Percentiles rank a stretch among this genome's conserved stretches.
phyloP scores from a whole-genome alignment of 257 asterid species.

The Solanum acaule region DNA sequence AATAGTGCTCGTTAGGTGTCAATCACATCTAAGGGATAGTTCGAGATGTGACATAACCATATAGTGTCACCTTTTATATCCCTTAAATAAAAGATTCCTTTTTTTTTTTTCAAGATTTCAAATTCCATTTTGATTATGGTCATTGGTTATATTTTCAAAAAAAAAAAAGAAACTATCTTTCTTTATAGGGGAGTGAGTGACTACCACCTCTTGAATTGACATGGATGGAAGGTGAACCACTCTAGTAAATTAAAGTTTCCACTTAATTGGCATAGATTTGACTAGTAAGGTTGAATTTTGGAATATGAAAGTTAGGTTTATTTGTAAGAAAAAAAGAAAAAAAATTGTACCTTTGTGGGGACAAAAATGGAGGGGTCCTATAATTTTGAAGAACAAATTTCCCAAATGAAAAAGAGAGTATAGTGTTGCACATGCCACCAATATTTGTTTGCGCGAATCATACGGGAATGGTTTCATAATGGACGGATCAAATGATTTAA shows the following conservation, averaged over 20 bases:
- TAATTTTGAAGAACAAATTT: not conserved
- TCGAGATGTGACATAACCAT: not conserved
- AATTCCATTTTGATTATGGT: not conserved
- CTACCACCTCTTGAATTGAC: not conserved
- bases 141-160: not conserved
- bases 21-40: not conserved
- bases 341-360: constrained; percentile 5
- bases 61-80: not conserved
- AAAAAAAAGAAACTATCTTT: not conserved
- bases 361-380: constrained; percentile 14
- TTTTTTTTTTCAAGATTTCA: not conserved
- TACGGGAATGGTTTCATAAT: not conserved
- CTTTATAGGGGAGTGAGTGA: not conserved
- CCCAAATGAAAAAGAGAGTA: not conserved
- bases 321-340: not conserved
- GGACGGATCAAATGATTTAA: constrained; percentile 6
- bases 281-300: constrained; percentile 1
- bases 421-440: not conserved
- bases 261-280: constrained; percentile 7
- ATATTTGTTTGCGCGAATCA: not conserved
- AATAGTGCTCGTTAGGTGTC: not conserved
- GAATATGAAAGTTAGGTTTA: not conserved
- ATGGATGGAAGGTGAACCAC: constrained; percentile 12
- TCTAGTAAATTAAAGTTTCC: constrained; percentile 3
- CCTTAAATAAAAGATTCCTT: not conserved